These are phyloP conservation scores for Pseudozyma sp. DNA, from an alignment of 1,284 basidiomycete genomes.

Conservation along the genomic window DNA sequence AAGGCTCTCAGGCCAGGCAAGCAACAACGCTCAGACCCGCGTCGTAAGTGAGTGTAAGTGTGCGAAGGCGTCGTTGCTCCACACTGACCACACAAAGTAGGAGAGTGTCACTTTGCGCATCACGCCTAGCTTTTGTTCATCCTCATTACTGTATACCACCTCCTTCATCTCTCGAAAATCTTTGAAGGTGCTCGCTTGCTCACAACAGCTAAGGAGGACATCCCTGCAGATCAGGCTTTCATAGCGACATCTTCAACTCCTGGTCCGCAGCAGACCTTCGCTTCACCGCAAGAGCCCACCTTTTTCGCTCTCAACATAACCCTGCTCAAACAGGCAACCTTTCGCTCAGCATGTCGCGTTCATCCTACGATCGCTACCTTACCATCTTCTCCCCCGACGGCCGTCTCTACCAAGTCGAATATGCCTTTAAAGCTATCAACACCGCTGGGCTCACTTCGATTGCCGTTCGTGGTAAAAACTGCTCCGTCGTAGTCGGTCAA, in stretches of 20 bases:
- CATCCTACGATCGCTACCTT: slow-evolving; percentile 67
- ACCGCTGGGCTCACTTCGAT: slow-evolving; percentile 95
- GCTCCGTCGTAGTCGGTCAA: slow-evolving; percentile 94
- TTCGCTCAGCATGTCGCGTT: slow-evolving; percentile 61
- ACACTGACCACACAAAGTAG: slow-evolving; percentile 5
- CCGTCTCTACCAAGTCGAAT: slow-evolving; percentile 71
- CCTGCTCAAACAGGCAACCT: no score
- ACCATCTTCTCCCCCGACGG: slow-evolving; percentile 69
- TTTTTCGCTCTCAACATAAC: no score
- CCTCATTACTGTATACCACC: no score
- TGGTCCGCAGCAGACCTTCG: not conserved
- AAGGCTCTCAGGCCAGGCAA: not conserved
- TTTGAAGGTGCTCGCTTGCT: no score
- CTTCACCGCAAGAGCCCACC: no score
- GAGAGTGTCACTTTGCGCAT: slow-evolving; percentile 46
- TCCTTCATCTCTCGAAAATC: no score
- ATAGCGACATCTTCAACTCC: no score
- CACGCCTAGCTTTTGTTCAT: no score
- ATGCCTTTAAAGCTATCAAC: slow-evolving; percentile 99
- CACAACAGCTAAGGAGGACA: no score
- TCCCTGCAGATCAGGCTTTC: no score
- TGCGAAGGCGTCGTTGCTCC: slow-evolving; percentile 18
- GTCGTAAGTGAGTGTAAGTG: slow-evolving; percentile 29
- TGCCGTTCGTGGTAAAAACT: slow-evolving; percentile 92
- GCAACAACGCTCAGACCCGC: slow-evolving; percentile 36